Percentiles rank a stretch among this genome's conserved stretches.
phyloP scores from a whole-genome alignment of 2,329 filamentous ascomycete species.

The Trichoderma cornu-damae region DNA sequence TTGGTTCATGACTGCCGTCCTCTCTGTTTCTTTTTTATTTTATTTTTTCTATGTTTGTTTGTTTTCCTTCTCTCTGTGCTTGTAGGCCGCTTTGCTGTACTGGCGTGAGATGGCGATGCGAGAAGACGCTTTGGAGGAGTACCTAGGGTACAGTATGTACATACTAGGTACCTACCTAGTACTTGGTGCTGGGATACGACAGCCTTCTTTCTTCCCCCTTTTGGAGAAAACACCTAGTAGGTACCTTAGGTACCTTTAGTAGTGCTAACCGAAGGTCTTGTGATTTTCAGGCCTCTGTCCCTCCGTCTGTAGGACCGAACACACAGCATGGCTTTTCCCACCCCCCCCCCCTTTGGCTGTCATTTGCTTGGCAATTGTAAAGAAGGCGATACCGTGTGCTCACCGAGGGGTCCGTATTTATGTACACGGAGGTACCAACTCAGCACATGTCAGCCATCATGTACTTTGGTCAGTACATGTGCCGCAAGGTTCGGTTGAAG shows the following conservation, averaged over 20 bases:
- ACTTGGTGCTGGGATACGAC: not conserved
- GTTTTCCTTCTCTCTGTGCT: not conserved
- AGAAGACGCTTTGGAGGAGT: too few species aligned
- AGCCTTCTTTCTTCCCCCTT: not conserved
- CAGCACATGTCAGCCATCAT: too few species aligned
- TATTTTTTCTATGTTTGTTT: too few species aligned
- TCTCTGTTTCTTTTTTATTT: too few species aligned
- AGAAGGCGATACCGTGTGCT: slow-evolving; percentile 3
- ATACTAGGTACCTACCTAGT: not conserved
- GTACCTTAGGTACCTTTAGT: too few species aligned
- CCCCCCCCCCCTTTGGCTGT: too few species aligned
- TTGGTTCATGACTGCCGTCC: too few species aligned
- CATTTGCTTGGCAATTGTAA: slow-evolving; percentile 5
- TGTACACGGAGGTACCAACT: too few species aligned
- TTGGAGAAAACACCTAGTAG: too few species aligned
- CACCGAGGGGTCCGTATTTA: not conserved
- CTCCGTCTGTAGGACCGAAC: not conserved
- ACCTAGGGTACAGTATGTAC: too few species aligned
- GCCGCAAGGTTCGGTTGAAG: too few species aligned
- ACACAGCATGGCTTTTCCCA: not conserved
- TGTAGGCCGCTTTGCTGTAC: not conserved
- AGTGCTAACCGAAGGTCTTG: not conserved
- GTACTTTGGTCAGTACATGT: too few species aligned
- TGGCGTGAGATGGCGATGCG: not conserved
- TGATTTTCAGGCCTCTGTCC: not conserved